These are phyloP conservation scores for Fusarium sp. DNA, from an alignment of 2,329 filamentous ascomycete species.

Conservation along the genomic window DNA sequence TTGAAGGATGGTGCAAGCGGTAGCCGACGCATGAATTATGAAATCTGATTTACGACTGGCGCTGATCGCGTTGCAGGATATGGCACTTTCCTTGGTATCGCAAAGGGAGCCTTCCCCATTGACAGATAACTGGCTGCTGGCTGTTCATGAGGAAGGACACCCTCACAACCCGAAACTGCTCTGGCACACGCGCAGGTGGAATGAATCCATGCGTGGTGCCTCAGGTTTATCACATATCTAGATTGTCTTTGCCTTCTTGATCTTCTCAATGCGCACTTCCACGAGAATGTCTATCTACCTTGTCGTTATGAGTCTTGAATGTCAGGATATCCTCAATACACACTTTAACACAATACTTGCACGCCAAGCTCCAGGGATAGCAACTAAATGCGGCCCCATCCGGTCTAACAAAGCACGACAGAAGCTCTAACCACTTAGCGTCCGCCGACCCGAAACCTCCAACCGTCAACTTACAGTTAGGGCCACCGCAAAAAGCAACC, in stretches of 20 bases:
- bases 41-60: slow-evolving; percentile 10
- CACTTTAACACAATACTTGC: neutral
- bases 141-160: slow-evolving; percentile 15
- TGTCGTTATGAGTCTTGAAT: too few species aligned
- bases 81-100: slow-evolving; percentile 5
- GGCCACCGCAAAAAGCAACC: slow-evolving; percentile 47
- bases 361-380: neutral
- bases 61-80: slow-evolving; percentile 11
- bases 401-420: slow-evolving; percentile 15
- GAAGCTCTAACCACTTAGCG: slow-evolving; percentile 34
- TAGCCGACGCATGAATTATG: neutral
- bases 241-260: neutral
- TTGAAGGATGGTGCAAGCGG: neutral
- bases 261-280: neutral
- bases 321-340: too few species aligned
- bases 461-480: slow-evolving; percentile 41
- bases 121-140: neutral
- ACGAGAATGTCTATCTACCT: too few species aligned
- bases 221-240: slow-evolving; percentile 1
- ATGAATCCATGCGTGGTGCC: slow-evolving; percentile 12
- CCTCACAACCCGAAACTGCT: slow-evolving; percentile 14
- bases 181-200: neutral
- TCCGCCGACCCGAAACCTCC: slow-evolving; percentile 15
- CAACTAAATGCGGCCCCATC: slow-evolving; percentile 28
- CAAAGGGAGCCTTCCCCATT: neutral